phyloP scores from a whole-genome alignment of 2,329 filamentous ascomycete genomes.

The Talaromyces pinophilus region DNA sequence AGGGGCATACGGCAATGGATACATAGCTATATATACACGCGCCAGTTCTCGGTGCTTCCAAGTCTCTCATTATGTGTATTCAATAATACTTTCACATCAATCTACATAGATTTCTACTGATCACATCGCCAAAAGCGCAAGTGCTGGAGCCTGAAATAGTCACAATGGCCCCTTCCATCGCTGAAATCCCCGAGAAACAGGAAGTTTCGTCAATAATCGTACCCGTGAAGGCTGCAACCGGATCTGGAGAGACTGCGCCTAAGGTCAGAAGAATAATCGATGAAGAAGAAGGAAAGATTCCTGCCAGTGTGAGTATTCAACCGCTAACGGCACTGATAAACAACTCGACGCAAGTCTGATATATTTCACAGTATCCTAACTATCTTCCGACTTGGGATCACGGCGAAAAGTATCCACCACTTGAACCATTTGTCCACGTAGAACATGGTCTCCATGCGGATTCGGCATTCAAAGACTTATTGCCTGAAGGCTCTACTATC shows the following conservation, averaged over 20 bases:
- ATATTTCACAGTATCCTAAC: constrained; percentile 28
- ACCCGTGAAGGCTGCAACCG: constrained; percentile 1
- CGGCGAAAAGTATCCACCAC: constrained; percentile 39
- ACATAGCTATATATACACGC: background rate
- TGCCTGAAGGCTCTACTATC: constrained; percentile 31
- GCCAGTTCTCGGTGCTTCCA: background rate
- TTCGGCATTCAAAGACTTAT: constrained; percentile 46
- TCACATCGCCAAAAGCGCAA: background rate
- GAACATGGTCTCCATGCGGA: constrained; percentile 48
- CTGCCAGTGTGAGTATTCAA: constrained; percentile 2
- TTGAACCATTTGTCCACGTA: constrained; percentile 44
- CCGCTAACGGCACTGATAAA: background rate
- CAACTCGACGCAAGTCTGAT: background rate
- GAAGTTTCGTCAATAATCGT: background rate
- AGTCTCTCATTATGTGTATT: background rate
- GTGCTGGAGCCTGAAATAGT: background rate
- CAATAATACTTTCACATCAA: background rate
- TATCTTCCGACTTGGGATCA: constrained; percentile 33
- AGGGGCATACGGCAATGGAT: background rate
- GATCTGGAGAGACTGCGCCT: background rate
- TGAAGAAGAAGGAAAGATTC: constrained; percentile 8
- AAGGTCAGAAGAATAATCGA: constrained; percentile 18
- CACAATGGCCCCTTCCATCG: constrained; percentile 18
- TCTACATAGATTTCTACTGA: background rate
- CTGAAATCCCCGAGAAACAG: constrained; percentile 9